phyloP scores from a whole-genome alignment of 1,284 basidiomycete genomes.

The Mycosarcoma mackinlayi region DNA sequence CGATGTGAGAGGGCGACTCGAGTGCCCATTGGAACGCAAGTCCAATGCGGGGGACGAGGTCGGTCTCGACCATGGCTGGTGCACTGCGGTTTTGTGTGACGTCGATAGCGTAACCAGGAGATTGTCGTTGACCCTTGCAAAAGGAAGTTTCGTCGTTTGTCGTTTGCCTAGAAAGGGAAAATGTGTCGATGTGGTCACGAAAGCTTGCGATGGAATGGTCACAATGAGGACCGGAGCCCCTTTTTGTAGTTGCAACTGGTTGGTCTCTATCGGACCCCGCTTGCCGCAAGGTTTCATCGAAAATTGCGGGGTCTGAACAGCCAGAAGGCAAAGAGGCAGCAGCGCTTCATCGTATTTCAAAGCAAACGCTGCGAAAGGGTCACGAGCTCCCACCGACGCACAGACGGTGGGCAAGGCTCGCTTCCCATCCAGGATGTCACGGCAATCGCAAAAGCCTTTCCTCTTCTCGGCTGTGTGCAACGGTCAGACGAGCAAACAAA shows the following conservation, averaged over 20 bases:
- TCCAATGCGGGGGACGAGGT: conserved; percentile 31
- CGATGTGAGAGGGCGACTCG: conserved; percentile 33
- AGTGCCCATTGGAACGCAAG: conserved; percentile 33
- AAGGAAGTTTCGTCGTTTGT: no score
- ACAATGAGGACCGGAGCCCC: neutral
- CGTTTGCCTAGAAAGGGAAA: no score
- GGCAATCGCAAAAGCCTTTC: conserved; percentile 14
- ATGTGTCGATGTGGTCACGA: neutral
- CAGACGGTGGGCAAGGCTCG: neutral
- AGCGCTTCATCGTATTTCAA: neutral
- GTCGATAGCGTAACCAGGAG: neutral
- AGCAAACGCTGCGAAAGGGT: neutral
- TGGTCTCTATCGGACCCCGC: no score
- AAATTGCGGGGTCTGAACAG: neutral
- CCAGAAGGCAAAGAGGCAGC: neutral
- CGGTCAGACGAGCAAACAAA: conserved; percentile 10
- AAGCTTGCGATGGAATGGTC: neutral
- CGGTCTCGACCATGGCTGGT: conserved; percentile 43
- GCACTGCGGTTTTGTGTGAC: neutral
- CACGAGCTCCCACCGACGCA: conserved; percentile 6
- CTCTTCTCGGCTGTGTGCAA: neutral
- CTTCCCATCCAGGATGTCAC: conserved; percentile 24
- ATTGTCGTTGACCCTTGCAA: no score
- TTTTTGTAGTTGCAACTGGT: neutral
- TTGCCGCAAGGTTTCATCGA: neutral